These are phyloP conservation scores for Calycina herbarum DNA, from an alignment of 2,329 filamentous ascomycete genomes.

Conservation along the genomic window DNA sequence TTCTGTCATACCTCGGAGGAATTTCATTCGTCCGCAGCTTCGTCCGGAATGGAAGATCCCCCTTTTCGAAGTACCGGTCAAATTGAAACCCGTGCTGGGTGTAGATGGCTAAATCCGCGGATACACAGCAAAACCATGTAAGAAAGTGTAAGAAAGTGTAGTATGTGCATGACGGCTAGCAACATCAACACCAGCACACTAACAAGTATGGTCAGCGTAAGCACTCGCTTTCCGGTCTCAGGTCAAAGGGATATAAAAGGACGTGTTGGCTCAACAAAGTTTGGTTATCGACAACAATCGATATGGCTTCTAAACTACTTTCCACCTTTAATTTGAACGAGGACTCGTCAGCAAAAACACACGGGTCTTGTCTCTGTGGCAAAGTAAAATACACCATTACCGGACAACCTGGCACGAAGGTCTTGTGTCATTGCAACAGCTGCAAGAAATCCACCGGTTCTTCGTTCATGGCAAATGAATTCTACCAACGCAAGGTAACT, in stretches of 20 bases:
- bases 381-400: slow-evolving; percentile 16
- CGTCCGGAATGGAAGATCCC: not conserved
- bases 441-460: slow-evolving; percentile 21
- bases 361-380: slow-evolving; percentile 20
- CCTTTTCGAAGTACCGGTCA: not conserved
- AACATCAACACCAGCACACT: no score
- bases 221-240: no score
- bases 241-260: no score
- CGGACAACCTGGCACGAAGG: slow-evolving; percentile 11
- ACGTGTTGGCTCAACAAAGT: no score
- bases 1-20: not conserved
- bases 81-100: not conserved
- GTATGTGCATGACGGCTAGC: not conserved
- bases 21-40: not conserved
- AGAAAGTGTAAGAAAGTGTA: no score
- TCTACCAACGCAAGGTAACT: slow-evolving; percentile 14
- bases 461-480: slow-evolving; percentile 16
- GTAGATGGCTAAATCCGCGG: not conserved
- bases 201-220: no score
- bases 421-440: slow-evolving; percentile 18
- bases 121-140: not conserved
- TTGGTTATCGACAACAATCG: no score
- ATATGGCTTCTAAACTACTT: not conserved
- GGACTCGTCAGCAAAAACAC: not conserved
- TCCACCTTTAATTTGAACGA: not conserved